Evolutionary conservation across 164 flowering plant species (phyloP), one percentile per base, ranked within the genome.

Genomic region (Paratinospora sagittata): DNA sequence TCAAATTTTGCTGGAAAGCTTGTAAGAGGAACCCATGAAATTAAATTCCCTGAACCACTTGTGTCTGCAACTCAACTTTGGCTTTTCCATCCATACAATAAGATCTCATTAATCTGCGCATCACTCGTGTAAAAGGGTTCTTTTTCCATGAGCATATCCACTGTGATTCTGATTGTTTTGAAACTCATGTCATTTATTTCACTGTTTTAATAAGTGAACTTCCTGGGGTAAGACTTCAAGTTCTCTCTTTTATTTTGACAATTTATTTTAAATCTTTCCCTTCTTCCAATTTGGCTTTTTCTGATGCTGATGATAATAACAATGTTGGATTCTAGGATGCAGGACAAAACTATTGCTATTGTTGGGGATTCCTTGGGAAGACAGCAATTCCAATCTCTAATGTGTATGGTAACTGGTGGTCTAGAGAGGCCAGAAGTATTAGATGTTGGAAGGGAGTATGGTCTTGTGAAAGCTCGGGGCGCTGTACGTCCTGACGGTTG

Each of bases 371-470:
- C 94, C 57, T 71, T 89, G 70, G 97, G 97, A 17, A 73, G 96
- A 52, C 96, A 88, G 74, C 96, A 90, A 73, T 90, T 88, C 74
- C 96, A 88, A 77, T 91, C 97, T 58, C 77, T 91, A 11, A 91
- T 91, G 91, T 91, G 97, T 81, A 89, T 91, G 94, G 73, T 84
- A 27, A 85, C 90, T 12, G 92, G 82, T 65, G 97, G 97, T 7
- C 41, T 83, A 68, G 82, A 81, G 47, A 82, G 77, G 65, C 71
- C 64, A 30, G 86, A 89, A 68, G 87, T 89, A 23, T n/a, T 69
- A 19, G 86, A 89, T 67, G 92, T 88, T 13, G 94, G 94, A 10
- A 19, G 66, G 45, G 89, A 89, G 62, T 91, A 81, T 76, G 92
- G 89, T 24, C 86, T 91, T 23, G 82, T 84, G 55, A 82, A 78